Evolutionary conservation across 1,284 basidiomycete genomes (phyloP).

Genomic region (Fomes fomentarius): DNA sequence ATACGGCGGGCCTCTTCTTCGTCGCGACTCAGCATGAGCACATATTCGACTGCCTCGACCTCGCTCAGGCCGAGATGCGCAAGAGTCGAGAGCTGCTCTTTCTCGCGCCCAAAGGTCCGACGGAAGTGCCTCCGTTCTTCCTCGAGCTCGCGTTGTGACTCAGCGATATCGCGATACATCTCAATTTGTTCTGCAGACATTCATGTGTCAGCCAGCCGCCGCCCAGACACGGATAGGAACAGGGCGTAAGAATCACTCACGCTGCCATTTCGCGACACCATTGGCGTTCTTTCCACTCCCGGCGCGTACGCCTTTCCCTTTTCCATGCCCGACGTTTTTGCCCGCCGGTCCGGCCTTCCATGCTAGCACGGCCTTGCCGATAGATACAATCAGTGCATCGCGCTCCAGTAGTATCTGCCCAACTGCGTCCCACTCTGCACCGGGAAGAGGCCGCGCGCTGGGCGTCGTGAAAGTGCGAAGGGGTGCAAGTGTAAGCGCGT

Average conservation of each 20-base stretch:
- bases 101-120: constrained; percentile 48
- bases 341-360: constrained; percentile 66
- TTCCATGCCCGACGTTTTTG: constrained; percentile 33
- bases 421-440: constrained; percentile 51
- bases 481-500: constrained; percentile 63
- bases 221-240: constrained; percentile 23
- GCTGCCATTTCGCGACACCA: constrained; percentile 48
- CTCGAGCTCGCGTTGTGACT: constrained; percentile 58
- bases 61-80: constrained; percentile 76
- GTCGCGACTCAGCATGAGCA: constrained; percentile 85
- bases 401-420: constrained; percentile 64
- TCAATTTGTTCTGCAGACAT: constrained; percentile 63
- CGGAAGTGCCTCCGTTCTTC: constrained; percentile 46
- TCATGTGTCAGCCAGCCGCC: constrained; percentile 22
- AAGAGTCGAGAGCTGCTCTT: constrained; percentile 59
- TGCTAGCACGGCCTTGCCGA: constrained; percentile 67
- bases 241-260: constrained; percentile 44
- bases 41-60: constrained; percentile 79
- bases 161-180: constrained; percentile 64
- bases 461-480: constrained; percentile 58
- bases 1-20: constrained; percentile 51
- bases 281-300: constrained; percentile 29
- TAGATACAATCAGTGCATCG: constrained; percentile 64
- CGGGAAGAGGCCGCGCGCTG: constrained; percentile 40
- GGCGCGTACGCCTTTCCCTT: constrained; percentile 41